A percentile compares a stretch with the other conserved stretches of the same genome.
Conservation (phyloP, 2,329 filamentous ascomycete species). For the Plenodomus lindquistii region DNA sequence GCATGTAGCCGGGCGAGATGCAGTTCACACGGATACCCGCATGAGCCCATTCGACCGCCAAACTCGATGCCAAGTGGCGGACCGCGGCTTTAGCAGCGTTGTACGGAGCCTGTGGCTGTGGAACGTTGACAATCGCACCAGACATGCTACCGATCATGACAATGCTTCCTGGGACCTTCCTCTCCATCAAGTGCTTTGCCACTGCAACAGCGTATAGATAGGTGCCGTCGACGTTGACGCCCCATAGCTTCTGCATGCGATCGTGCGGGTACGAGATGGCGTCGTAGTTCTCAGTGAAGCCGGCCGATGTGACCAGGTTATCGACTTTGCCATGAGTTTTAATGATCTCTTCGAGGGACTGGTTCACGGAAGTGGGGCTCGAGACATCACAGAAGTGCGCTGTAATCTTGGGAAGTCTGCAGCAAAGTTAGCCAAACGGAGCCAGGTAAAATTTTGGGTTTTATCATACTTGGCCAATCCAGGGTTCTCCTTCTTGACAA, state of each 20-base stretch:
- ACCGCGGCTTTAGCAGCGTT: conserved; percentile 93
- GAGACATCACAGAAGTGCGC: conserved; percentile 90
- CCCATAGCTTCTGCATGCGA: conserved; percentile 90
- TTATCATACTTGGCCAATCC: conserved; percentile 41
- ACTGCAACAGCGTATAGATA: conserved; percentile 85
- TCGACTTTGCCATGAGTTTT: conserved; percentile 79
- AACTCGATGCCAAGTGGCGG: conserved; percentile 80
- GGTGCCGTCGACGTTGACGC: conserved; percentile 90
- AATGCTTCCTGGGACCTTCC: conserved; percentile 78
- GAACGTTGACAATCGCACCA: conserved; percentile 89
- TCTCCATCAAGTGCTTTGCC: conserved; percentile 85
- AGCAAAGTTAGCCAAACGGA: too few relatives aligned
- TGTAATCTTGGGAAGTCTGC: conserved; percentile 77
- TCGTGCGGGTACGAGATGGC: conserved; percentile 89
- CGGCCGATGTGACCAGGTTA: conserved; percentile 91
- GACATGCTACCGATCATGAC: conserved; percentile 97
- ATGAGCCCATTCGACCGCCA: conserved; percentile 93
- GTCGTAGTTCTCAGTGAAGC: conserved; percentile 95
- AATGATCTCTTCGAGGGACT: conserved; percentile 71
- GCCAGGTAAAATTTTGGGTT: conserved; percentile 3
- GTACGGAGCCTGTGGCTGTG: conserved; percentile 90
- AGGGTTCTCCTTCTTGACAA: conserved; percentile 80
- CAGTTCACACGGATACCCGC: conserved; percentile 91
- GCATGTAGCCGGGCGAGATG: conserved; percentile 95
- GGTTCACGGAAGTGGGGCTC: conserved; percentile 75